Evolutionary conservation across 2,329 filamentous ascomycete genomes (phyloP).

Genomic region (Harringtonia aguacate): DNA sequence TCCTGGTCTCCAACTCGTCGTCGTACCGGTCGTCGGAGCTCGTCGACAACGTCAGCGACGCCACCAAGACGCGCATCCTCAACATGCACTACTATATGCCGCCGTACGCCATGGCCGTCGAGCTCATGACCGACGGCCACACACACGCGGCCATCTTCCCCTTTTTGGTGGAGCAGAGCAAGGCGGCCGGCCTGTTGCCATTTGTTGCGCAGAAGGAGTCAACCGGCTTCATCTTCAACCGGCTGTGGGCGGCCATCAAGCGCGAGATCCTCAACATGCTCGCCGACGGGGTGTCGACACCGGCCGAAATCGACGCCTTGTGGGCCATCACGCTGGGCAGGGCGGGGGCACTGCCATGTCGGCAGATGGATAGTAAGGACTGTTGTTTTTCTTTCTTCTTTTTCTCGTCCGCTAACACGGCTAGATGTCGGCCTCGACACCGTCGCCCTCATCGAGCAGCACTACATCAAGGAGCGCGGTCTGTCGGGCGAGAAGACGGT

Average conservation of each 20-base stretch:
- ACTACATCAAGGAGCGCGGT: constrained; percentile 12
- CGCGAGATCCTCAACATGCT: constrained; percentile 21
- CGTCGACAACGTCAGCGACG: constrained; percentile 11
- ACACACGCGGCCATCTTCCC: constrained; percentile 18
- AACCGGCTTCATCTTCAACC: constrained; percentile 22
- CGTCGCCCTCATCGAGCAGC: constrained; percentile 18
- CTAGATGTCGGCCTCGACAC: constrained; percentile 21
- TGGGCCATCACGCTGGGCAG: constrained; percentile 19
- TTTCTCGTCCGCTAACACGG: neutral
- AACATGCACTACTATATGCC: constrained; percentile 25
- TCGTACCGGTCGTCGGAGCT: constrained; percentile 19
- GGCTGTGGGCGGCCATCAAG: constrained; percentile 24
- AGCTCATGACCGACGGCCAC: constrained; percentile 22
- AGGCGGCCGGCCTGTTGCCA: constrained; percentile 6
- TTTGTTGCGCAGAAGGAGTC: constrained; percentile 18
- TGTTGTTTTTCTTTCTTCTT: neutral
- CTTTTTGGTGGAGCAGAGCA: constrained; percentile 9
- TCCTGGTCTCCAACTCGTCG: constrained; percentile 20
- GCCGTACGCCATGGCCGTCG: constrained; percentile 19
- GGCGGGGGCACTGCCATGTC: constrained; percentile 19
- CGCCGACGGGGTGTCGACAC: constrained; percentile 19
- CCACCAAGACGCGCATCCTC: constrained; percentile 16
- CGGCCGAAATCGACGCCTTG: constrained; percentile 20
- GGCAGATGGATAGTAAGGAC: constrained; percentile 19
- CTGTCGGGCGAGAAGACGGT: constrained; percentile 9